phyloP scores from a whole-genome alignment of 2,329 filamentous ascomycete genomes.

The Aureobasidium zeae region DNA sequence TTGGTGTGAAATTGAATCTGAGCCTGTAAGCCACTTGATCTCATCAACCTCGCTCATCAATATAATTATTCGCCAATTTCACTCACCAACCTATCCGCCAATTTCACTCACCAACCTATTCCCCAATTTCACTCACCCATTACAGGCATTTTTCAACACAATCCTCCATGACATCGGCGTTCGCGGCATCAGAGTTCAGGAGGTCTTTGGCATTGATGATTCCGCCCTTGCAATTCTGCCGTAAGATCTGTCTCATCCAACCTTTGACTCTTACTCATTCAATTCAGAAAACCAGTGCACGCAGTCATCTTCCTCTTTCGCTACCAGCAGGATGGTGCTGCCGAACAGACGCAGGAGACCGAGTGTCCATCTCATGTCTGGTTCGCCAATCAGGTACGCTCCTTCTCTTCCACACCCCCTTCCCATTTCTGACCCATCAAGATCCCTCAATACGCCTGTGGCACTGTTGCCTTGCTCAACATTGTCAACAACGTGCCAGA shows the following conservation, averaged over 20 bases:
- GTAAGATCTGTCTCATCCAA: slow-evolving; percentile 39
- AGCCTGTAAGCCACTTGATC: slow-evolving; percentile 50
- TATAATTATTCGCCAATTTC: no score
- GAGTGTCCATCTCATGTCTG: slow-evolving; percentile 61
- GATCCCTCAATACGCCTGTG: slow-evolving; percentile 78
- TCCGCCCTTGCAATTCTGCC: slow-evolving; percentile 53
- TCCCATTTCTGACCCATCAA: slow-evolving; percentile 28
- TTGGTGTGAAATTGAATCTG: slow-evolving; percentile 81
- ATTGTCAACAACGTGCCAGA: slow-evolving; percentile 76
- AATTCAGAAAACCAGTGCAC: slow-evolving; percentile 58
- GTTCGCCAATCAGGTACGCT: slow-evolving; percentile 80
- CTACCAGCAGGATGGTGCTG: slow-evolving; percentile 47
- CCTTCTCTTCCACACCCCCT: not conserved
- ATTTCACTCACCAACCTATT: no score
- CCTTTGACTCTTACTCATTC: slow-evolving; percentile 22
- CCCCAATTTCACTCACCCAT: no score
- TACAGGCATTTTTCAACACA: slow-evolving; percentile 54
- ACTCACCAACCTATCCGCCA: no score
- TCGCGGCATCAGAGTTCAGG: slow-evolving; percentile 60
- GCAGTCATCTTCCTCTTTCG: slow-evolving; percentile 86
- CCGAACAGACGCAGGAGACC: slow-evolving; percentile 36
- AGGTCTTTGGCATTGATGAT: slow-evolving; percentile 65
- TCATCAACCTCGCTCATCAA: not conserved
- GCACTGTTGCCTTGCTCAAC: slow-evolving; percentile 84
- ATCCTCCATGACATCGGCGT: slow-evolving; percentile 76